phyloP scores from a whole-genome alignment of 176 grass and related monocot species.

The Poa annua region DNA sequence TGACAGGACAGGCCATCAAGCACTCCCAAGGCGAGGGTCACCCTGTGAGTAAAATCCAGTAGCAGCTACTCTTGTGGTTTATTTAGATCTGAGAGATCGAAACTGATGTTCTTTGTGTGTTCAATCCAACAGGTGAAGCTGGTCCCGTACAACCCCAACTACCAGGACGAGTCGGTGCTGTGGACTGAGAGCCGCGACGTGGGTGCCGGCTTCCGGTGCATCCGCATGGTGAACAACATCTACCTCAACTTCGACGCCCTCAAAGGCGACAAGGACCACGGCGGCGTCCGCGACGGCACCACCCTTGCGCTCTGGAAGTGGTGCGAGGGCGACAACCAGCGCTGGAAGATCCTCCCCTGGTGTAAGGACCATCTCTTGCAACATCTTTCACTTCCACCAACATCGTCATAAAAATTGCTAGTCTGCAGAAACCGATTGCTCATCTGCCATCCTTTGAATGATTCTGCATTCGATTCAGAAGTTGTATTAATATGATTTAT shows the following conservation, averaged over 20 bases:
- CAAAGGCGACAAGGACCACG: slow-evolving; percentile 84
- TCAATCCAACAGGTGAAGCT: slow-evolving; percentile 60
- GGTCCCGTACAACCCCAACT: slow-evolving; percentile 69
- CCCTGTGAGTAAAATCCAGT: slow-evolving; percentile 46
- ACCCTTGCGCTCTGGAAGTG: slow-evolving; percentile 85
- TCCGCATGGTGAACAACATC: slow-evolving; percentile 99
- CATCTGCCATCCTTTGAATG: not conserved
- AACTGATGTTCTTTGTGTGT: not conserved
- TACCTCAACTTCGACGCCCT: slow-evolving; percentile 89
- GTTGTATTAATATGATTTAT: not conserved
- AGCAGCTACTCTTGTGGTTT: not conserved
- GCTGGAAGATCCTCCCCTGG: slow-evolving; percentile 89
- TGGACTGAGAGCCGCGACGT: slow-evolving; percentile 92
- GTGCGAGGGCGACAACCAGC: slow-evolving; percentile 95
- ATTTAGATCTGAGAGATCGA: not conserved
- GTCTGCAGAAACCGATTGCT: slow-evolving; percentile 8
- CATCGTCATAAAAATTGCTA: slow-evolving; percentile 2
- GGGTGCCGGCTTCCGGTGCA: slow-evolving; percentile 73
- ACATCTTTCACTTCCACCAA: not conserved
- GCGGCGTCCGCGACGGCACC: slow-evolving; percentile 85
- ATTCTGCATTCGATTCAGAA: not conserved
- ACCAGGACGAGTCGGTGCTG: slow-evolving; percentile 84
- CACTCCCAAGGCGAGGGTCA: slow-evolving; percentile 78
- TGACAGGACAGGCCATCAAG: slow-evolving; percentile 82
- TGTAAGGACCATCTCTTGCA: slow-evolving; percentile 42